Evolutionary conservation across 805 yeast genomes (phyloP).

Genomic region (Zygosaccharomyces bailii): DNA sequence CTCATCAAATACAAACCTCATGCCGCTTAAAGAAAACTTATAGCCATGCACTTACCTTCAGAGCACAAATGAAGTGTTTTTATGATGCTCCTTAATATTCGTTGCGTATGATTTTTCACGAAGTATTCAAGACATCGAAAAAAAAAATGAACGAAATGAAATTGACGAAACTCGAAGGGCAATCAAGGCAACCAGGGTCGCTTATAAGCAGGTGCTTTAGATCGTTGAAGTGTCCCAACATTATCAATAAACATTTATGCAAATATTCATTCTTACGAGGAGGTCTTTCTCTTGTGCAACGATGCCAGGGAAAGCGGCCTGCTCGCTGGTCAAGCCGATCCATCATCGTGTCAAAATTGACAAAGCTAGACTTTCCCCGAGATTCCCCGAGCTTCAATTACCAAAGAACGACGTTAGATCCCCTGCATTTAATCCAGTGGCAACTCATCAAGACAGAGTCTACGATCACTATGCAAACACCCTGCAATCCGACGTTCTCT

Average conservation of each 20-base stretch:
- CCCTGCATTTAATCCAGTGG: slow-evolving; percentile 69
- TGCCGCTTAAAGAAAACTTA: background rate
- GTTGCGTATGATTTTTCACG: background rate
- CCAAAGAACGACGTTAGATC: slow-evolving; percentile 75
- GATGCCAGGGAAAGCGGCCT: slow-evolving; percentile 47
- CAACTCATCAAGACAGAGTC: slow-evolving; percentile 76
- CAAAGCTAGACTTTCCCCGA: slow-evolving; percentile 71
- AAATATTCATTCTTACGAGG: slow-evolving; percentile 9
- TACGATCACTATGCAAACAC: slow-evolving; percentile 72
- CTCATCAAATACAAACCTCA: slow-evolving; percentile 23
- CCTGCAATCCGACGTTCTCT: slow-evolving; percentile 68
- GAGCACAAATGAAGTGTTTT: background rate
- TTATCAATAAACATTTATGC: slow-evolving; percentile 7
- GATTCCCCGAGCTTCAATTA: slow-evolving; percentile 62
- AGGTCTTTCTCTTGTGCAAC: slow-evolving; percentile 32
- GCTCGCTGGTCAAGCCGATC: slow-evolving; percentile 81
- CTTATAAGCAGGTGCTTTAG: background rate
- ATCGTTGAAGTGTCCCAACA: background rate
- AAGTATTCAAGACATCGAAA: background rate
- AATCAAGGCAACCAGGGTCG: background rate
- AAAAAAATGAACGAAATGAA: background rate
- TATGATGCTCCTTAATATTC: background rate
- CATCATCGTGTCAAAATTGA: slow-evolving; percentile 81
- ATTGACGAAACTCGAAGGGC: too few relatives aligned
- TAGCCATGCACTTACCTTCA: too few relatives aligned